Conservation (phyloP, 768 basidiomycete species). For the Termitomyces sp. region DNA sequence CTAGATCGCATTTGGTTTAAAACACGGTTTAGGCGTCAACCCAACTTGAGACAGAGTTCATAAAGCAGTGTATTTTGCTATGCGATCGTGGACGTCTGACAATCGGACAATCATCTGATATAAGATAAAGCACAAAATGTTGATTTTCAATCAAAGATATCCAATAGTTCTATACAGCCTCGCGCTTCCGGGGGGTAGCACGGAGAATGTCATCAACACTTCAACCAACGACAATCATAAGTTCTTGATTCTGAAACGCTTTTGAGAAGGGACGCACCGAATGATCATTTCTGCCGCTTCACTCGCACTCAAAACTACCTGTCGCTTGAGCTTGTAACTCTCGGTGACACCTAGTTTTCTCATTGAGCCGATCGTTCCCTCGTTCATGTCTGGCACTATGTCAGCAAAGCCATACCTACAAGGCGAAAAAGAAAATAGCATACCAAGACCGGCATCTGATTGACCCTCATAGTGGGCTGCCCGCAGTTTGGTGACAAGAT, state of each 20-base stretch:
- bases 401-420: neutral
- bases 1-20: neutral
- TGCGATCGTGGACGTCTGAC: too few relatives aligned
- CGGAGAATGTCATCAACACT: slow-evolving; percentile 93
- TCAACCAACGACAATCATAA: neutral
- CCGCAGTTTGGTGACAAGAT: slow-evolving; percentile 82
- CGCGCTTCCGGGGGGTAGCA: slow-evolving; percentile 78
- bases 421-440: slow-evolving; percentile 16
- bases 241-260: neutral
- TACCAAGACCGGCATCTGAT: slow-evolving; percentile 82
- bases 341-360: slow-evolving; percentile 83
- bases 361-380: slow-evolving; percentile 87
- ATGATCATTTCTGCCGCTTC: slow-evolving; percentile 99
- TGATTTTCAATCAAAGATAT: neutral
- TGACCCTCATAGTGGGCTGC: slow-evolving; percentile 94
- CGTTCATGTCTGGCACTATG: slow-evolving; percentile 69
- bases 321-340: slow-evolving; percentile 95
- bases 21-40: neutral
- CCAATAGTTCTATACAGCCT: slow-evolving; percentile 49
- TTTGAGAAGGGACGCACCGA: slow-evolving; percentile 43
- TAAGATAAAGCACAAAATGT: too few relatives aligned
- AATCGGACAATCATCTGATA: too few relatives aligned
- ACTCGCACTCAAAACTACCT: slow-evolving; percentile 89
- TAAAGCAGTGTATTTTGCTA: too few relatives aligned
- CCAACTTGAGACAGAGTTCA: neutral